phyloP scores from a whole-genome alignment of 2,329 filamentous ascomycete genomes.

The Mycosphaerelloides madeirae region DNA sequence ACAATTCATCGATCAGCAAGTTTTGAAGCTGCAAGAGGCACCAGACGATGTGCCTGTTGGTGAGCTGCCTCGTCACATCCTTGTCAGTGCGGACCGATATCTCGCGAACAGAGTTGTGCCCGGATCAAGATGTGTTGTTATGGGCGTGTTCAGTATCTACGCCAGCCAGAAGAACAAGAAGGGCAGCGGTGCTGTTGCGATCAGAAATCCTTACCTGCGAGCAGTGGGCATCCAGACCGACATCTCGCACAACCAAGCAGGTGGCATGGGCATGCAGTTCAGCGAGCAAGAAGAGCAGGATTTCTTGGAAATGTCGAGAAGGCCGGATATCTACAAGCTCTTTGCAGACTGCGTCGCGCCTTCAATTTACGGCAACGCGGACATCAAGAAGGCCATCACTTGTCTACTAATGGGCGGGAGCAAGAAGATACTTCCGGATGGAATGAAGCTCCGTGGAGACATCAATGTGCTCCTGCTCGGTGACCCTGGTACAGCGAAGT shows the following conservation, averaged over 20 bases:
- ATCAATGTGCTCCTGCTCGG: slow-evolving; percentile 96
- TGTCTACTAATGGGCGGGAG: slow-evolving; percentile 91
- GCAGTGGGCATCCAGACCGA: slow-evolving; percentile 91
- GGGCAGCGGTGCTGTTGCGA: slow-evolving; percentile 79
- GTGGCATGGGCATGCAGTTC: slow-evolving; percentile 64
- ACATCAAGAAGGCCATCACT: slow-evolving; percentile 96
- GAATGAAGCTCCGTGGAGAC: slow-evolving; percentile 95
- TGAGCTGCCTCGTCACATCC: slow-evolving; percentile 87
- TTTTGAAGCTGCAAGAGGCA: slow-evolving; percentile 95
- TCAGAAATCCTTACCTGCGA: slow-evolving; percentile 88
- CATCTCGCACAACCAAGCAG: slow-evolving; percentile 82
- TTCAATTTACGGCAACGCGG: slow-evolving; percentile 90
- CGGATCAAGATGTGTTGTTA: slow-evolving; percentile 88
- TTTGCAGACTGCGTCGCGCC: slow-evolving; percentile 92
- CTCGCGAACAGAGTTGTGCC: slow-evolving; percentile 93
- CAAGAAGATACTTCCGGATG: slow-evolving; percentile 95
- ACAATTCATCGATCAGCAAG: slow-evolving; percentile 93
- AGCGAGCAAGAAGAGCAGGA: slow-evolving; percentile 96
- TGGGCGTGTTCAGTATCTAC: slow-evolving; percentile 97
- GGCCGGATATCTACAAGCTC: slow-evolving; percentile 85
- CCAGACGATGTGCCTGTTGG: slow-evolving; percentile 96
- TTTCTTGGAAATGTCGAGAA: slow-evolving; percentile 82
- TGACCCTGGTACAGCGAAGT: slow-evolving; percentile 97
- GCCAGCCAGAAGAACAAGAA: slow-evolving; percentile 78
- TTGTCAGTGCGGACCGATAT: slow-evolving; percentile 94